Evolutionary conservation across 1,284 basidiomycete species (phyloP).

Genomic region (Butyriboletus appendiculatus): DNA sequence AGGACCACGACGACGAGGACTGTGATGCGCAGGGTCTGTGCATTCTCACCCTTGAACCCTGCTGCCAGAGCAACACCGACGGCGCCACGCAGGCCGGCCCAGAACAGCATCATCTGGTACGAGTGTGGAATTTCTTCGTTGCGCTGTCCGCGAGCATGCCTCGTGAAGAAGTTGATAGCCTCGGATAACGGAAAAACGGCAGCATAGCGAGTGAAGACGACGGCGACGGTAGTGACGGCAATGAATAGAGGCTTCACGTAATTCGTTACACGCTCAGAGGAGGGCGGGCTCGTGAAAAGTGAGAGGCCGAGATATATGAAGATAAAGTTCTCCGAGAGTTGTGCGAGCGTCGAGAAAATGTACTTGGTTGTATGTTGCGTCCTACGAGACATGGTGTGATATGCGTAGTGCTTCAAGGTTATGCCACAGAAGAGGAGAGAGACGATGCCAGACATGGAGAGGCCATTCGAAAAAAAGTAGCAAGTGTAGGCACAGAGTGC

Average conservation of each 20-base stretch:
- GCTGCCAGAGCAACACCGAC: slow-evolving; percentile 97
- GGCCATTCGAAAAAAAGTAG: slow-evolving; percentile 98
- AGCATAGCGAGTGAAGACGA: slow-evolving; percentile 92
- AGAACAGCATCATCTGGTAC: slow-evolving; percentile 99
- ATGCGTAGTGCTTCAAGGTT: slow-evolving; percentile 98
- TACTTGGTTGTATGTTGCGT: slow-evolving; percentile 97
- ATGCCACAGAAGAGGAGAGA: slow-evolving; percentile 98
- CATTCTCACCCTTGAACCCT: slow-evolving; percentile 92
- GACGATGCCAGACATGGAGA: slow-evolving; percentile 96
- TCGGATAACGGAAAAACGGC: slow-evolving; percentile 98
- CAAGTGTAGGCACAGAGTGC: slow-evolving; percentile 94
- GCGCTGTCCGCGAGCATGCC: slow-evolving; percentile 80
- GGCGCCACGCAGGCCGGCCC: slow-evolving; percentile 95
- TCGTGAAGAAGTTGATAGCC: slow-evolving; percentile 90
- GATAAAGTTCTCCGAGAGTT: slow-evolving; percentile 98
- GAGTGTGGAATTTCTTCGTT: slow-evolving; percentile 90
- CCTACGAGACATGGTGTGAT: slow-evolving; percentile 96
- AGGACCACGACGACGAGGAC: slow-evolving; percentile 96
- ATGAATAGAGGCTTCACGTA: slow-evolving; percentile 98
- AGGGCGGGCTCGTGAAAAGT: slow-evolving; percentile 85
- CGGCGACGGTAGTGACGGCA: slow-evolving; percentile 84
- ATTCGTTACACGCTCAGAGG: slow-evolving; percentile 69
- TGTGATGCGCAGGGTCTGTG: slow-evolving; percentile 88
- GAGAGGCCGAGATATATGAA: slow-evolving; percentile 99
- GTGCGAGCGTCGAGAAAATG: slow-evolving; percentile 90